Evolutionary conservation across 2,329 filamentous ascomycete genomes (phyloP), one percentile per base, ranked within the genome.

Genomic region (Diplodia seriata): DNA sequence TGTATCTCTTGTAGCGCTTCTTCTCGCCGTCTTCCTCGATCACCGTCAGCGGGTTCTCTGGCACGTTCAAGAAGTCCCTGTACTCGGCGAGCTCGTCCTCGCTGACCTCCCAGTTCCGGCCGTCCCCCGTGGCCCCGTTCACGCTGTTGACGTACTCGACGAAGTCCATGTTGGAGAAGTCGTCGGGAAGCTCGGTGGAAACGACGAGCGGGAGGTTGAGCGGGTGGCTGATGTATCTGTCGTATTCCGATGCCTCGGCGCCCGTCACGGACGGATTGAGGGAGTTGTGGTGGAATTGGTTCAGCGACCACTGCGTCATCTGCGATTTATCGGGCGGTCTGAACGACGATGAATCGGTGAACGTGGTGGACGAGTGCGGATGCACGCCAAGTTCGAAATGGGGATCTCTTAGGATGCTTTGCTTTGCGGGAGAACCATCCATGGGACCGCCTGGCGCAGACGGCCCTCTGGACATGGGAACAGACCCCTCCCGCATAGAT

Each of bases 1-100:
- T 84, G 80, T 99, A 99, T 11, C 94, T 92, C 81, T 97, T 98
- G 79, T 99, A 99, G 73, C 95, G 85, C 85, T 98, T 97, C 86
- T 97, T 98, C 50, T 86, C 85, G 55, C 89, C 85, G 78, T 98
- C 95, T 74, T 96, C 94, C 54, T 94, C 90, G 1, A 89, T 90
- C 15, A 98, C 94, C 2, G 92, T 96, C 64, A 99, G 81, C 20
- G 93, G 92, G 73, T 97, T 92, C 69, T 95, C 91, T 4, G 87
- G 88, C 14, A 95, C 87, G 53, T 85, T 87, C 67, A 97, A 78
- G 74, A 95, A 90, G 70, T 95, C 91, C 36, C 83, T 83, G 78
- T 96, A 97, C 68, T 92, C 87, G 23, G 86, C 86, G 55, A 90
- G 74, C 71, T 93, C 91, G 68, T 91, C 89, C 68, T 89, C 89